Percentiles rank a stretch among this genome's conserved stretches.
phyloP scores from a whole-genome alignment of 495 filamentous ascomycete genomes.

The Xylaria venustula region DNA sequence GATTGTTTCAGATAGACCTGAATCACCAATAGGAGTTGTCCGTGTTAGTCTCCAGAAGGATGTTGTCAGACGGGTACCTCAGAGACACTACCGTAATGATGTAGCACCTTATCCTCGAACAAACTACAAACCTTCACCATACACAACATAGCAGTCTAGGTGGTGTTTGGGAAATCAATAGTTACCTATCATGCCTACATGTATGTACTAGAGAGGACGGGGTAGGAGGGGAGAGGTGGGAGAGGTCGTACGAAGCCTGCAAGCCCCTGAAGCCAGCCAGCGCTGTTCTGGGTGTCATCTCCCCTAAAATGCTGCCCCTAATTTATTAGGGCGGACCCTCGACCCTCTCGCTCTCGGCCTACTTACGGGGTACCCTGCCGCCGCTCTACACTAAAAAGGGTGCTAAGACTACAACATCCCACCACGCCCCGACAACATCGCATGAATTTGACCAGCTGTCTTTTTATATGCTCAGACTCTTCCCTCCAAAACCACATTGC shows the following conservation, averaged over 20 bases:
- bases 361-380: not conserved
- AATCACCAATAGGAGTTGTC: not conserved
- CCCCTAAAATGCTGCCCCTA: too few relatives aligned
- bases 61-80: too few relatives aligned
- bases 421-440: slow-evolving; percentile 11
- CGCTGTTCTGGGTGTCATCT: not conserved
- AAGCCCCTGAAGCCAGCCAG: slow-evolving; percentile 8
- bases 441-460: slow-evolving; percentile 17
- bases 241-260: too few relatives aligned
- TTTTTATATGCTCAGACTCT: slow-evolving; percentile 2
- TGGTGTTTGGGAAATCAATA: too few relatives aligned
- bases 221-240: too few relatives aligned
- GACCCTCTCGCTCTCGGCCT: not conserved
- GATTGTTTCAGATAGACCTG: slow-evolving; percentile 7
- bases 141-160: too few relatives aligned
- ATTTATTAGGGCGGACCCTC: slow-evolving; percentile 11
- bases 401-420: slow-evolving; percentile 1
- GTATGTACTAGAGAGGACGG: too few relatives aligned
- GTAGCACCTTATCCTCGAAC: too few relatives aligned
- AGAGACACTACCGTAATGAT: too few relatives aligned
- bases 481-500: not conserved
- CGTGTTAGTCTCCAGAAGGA: too few relatives aligned
- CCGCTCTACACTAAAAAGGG: not conserved
- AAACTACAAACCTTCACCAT: too few relatives aligned
- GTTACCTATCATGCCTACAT: too few relatives aligned